phyloP scores from a whole-genome alignment of 225 moss, liverwort and hornwort genomes.

The Polytrichum formosum region DNA sequence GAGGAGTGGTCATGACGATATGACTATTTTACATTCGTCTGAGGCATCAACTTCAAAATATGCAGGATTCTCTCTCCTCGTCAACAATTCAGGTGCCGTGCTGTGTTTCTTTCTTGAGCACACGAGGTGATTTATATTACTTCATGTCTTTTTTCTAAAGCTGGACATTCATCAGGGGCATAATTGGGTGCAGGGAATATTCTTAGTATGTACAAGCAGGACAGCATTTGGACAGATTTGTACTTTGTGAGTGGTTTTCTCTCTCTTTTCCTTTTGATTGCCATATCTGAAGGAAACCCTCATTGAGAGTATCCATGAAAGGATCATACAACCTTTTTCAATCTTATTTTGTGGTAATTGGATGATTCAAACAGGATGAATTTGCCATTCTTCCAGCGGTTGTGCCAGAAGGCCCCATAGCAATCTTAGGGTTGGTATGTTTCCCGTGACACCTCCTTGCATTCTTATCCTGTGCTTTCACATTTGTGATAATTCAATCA shows the following conservation, averaged over 20 bases:
- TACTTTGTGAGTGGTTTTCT: slow-evolving; percentile 40
- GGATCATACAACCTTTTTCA: background rate
- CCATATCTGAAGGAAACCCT: too few relatives aligned
- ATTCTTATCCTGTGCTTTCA: background rate
- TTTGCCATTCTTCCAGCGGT: slow-evolving; percentile 69
- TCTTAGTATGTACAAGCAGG: slow-evolving; percentile 42
- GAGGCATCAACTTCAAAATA: slow-evolving; percentile 50
- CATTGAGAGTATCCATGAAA: too few relatives aligned
- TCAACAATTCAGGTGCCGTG: slow-evolving; percentile 56
- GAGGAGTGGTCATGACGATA: slow-evolving; percentile 45
- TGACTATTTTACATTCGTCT: slow-evolving; percentile 55
- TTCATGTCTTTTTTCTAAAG: background rate
- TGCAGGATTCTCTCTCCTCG: slow-evolving; percentile 67
- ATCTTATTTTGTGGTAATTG: background rate
- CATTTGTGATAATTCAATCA: background rate
- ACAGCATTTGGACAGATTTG: slow-evolving; percentile 40
- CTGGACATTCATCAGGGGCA: slow-evolving; percentile 7
- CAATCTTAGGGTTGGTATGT: slow-evolving; percentile 70
- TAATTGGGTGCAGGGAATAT: slow-evolving; percentile 39
- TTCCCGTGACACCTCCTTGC: background rate
- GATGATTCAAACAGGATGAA: slow-evolving; percentile 53
- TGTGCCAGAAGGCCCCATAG: slow-evolving; percentile 70
- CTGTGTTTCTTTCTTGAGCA: background rate
- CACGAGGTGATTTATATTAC: background rate
- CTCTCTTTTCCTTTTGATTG: background rate